These are phyloP conservation scores for Ophiosphaerella herpotricha DNA, from an alignment of 2,329 filamentous ascomycete genomes.

Conservation along the genomic window DNA sequence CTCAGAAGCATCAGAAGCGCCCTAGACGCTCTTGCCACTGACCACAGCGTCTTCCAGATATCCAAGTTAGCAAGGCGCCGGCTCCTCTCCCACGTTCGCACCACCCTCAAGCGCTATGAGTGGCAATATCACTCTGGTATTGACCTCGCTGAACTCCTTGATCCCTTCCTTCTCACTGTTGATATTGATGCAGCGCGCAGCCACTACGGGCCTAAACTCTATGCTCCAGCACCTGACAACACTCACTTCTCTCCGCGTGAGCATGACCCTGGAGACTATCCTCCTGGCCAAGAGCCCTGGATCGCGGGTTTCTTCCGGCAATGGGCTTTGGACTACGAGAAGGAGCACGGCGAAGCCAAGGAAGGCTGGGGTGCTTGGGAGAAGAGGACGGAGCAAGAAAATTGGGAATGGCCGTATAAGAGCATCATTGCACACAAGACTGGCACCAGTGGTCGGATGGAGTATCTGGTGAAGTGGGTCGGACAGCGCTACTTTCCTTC, in stretches of 20 bases:
- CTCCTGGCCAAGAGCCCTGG: slow-evolving; percentile 18
- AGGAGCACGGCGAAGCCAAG: slow-evolving; percentile 16
- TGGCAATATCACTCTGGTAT: slow-evolving; percentile 19
- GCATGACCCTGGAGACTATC: slow-evolving; percentile 18
- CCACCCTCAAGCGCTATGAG: slow-evolving; percentile 15
- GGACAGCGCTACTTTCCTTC: slow-evolving; percentile 12
- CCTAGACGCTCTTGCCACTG: slow-evolving; percentile 8
- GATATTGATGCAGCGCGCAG: slow-evolving; percentile 2
- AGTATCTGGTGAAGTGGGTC: slow-evolving; percentile 21
- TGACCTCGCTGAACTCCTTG: slow-evolving; percentile 21
- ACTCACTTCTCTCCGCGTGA: slow-evolving; percentile 9
- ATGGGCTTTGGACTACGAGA: slow-evolving; percentile 20
- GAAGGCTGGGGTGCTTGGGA: slow-evolving; percentile 17
- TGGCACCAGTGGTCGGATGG: slow-evolving; percentile 2
- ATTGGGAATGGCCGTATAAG: slow-evolving; percentile 23
- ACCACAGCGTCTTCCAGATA: slow-evolving; percentile 13
- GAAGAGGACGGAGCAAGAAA: slow-evolving; percentile 8
- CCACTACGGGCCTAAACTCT: slow-evolving; percentile 8
- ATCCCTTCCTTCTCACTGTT: slow-evolving; percentile 18
- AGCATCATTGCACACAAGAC: slow-evolving; percentile 13
- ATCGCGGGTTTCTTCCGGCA: slow-evolving; percentile 18
- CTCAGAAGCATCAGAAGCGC: slow-evolving; percentile 14
- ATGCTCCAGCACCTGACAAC: slow-evolving; percentile 6
- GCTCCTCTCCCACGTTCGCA: slow-evolving; percentile 10
- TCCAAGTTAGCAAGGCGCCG: background rate